Evolutionary conservation across 129 eudicot genomes (phyloP).

Genomic region (Helianthus tuberosus): DNA sequence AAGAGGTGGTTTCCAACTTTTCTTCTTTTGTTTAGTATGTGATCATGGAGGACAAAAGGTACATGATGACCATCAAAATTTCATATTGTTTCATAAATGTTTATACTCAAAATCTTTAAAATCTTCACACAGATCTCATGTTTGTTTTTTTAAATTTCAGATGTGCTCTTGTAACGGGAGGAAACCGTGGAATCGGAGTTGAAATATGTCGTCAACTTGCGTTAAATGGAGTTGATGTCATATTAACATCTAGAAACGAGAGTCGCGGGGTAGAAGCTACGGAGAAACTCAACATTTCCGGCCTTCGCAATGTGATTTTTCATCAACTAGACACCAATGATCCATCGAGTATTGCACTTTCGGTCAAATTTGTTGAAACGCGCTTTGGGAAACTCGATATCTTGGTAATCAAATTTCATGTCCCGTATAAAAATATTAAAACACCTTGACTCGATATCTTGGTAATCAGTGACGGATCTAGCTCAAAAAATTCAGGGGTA

Average conservation of each 20-base stretch:
- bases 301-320: constrained; percentile 6
- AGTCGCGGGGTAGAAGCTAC: constrained; percentile 16
- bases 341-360: background rate
- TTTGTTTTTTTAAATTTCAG: background rate
- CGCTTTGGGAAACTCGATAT: constrained; percentile 6
- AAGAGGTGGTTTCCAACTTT: background rate
- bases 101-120: no score
- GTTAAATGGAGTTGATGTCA: constrained; percentile 1
- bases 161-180: constrained; percentile 22
- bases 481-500: no score
- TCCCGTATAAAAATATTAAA: background rate
- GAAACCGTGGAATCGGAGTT: constrained; percentile 17
- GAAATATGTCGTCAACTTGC: constrained; percentile 30
- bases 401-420: background rate
- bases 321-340: constrained; percentile 21
- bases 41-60: background rate
- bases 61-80: background rate
- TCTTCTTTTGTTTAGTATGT: background rate
- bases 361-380: background rate
- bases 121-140: background rate
- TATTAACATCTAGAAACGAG: constrained; percentile 23
- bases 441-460: constrained; percentile 10
- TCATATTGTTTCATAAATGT: background rate
- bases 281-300: background rate
- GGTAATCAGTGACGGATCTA: background rate